A percentile compares a stretch with the other conserved stretches of the same genome.
Conservation (phyloP, 305 asterid genomes). For the Fraxinus albicans region DNA sequence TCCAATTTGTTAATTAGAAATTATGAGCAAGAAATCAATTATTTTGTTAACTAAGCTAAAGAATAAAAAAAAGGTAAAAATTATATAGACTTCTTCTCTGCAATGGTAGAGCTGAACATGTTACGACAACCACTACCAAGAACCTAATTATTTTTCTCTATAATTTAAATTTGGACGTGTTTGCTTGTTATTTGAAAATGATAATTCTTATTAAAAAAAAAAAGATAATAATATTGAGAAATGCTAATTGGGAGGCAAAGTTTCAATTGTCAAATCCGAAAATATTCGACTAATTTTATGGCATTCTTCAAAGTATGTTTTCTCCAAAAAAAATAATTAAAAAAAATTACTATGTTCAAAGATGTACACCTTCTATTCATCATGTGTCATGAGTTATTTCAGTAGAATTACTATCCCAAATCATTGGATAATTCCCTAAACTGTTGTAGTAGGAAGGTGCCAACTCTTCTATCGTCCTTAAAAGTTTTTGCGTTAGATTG, state of each 20-base stretch:
- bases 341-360: background rate
- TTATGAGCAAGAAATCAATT: background rate
- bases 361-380: background rate
- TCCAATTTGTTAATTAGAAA: background rate
- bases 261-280: background rate
- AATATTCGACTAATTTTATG: background rate
- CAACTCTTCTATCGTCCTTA: background rate
- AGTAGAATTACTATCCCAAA: background rate
- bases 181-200: too few species aligned
- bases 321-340: too few species aligned
- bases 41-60: background rate
- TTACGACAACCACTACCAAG: too few species aligned
- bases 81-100: background rate
- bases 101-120: background rate
- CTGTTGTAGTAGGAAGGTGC: background rate
- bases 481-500: background rate
- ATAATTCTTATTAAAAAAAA: too few species aligned
- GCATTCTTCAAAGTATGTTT: background rate
- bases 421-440: background rate
- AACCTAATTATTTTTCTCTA: too few species aligned
- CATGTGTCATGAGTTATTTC: background rate
- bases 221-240: background rate
- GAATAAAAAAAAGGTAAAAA: background rate
- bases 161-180: too few species aligned
- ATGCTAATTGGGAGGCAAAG: background rate